Percentiles rank a stretch among this genome's conserved stretches.
Conservation (phyloP, 768 basidiomycete genomes). For the Goffeauzyma gilvescens region DNA sequence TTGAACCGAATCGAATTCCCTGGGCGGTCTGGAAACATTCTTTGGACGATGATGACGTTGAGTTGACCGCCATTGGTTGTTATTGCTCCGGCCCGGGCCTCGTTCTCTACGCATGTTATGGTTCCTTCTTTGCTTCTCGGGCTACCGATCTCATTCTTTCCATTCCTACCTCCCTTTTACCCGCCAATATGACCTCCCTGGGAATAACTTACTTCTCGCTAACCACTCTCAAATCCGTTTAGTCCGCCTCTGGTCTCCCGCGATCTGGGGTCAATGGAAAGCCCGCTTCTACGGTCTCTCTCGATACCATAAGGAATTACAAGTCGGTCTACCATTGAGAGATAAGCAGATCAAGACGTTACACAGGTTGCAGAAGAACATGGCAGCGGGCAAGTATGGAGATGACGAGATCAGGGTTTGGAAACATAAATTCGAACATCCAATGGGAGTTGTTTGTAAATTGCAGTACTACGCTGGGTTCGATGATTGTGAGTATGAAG, state of each 20-base stretch:
- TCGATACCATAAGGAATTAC: slow-evolving; percentile 2
- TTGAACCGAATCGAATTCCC: too few relatives aligned
- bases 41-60: too few relatives aligned
- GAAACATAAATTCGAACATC: slow-evolving; percentile 3
- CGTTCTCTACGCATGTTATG: too few relatives aligned
- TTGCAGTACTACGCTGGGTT: slow-evolving; percentile 2
- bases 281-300: slow-evolving; percentile 1
- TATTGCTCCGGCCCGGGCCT: too few relatives aligned
- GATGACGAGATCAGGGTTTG: not conserved
- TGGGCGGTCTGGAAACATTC: too few relatives aligned
- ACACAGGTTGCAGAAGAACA: too few relatives aligned
- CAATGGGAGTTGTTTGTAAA: not conserved
- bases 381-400: too few relatives aligned
- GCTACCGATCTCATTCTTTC: not conserved
- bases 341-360: too few relatives aligned
- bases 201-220: not conserved
- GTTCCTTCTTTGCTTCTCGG: too few relatives aligned
- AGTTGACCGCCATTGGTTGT: too few relatives aligned
- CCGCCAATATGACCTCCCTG: not conserved
- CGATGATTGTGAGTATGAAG: slow-evolving; percentile 10
- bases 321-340: not conserved
- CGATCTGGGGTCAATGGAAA: slow-evolving; percentile 3
- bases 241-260: slow-evolving; percentile 11
- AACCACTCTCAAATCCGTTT: not conserved
- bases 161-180: not conserved